Percentiles rank a stretch among this genome's conserved stretches.
Evolutionary conservation across 371 early-diverging fungal genomes (phyloP).

Genomic region (Circinella minor): DNA sequence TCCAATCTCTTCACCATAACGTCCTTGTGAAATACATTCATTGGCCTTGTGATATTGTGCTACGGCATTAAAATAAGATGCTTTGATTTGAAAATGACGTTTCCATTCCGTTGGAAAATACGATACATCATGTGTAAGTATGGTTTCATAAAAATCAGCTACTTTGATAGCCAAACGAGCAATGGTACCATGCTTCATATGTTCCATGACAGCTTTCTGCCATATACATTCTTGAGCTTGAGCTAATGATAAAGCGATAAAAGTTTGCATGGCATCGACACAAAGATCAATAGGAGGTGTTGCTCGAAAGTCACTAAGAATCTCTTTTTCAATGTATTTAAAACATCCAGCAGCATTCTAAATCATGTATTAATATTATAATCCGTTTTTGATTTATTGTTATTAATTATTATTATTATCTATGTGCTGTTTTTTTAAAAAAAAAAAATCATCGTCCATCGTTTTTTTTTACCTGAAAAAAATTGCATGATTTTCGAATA

Average conservation of each 20-base stretch:
- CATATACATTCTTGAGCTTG: conserved; percentile 93
- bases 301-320: conserved; percentile 62
- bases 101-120: conserved; percentile 61
- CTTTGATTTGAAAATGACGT: conserved; percentile 72
- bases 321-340: conserved; percentile 58
- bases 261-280: conserved; percentile 59
- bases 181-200: conserved; percentile 76
- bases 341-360: conserved; percentile 87
- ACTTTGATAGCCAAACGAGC: conserved; percentile 80
- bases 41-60: conserved; percentile 79
- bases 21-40: conserved; percentile 73
- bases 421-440: too few species aligned
- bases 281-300: conserved; percentile 65
- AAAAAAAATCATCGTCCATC: neutral
- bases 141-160: conserved; percentile 72
- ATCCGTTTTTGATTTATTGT: neutral
- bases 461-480: conserved; percentile 75
- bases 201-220: conserved; percentile 82
- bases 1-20: conserved; percentile 89
- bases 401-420: too few species aligned
- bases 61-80: conserved; percentile 73
- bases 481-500: conserved; percentile 74
- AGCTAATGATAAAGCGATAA: conserved; percentile 81
- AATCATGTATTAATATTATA: too few species aligned
- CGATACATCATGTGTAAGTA: conserved; percentile 53